Percentiles rank a stretch among this genome's conserved stretches.
These are phyloP conservation scores for Daldinia caldariorum DNA, from an alignment of 495 filamentous ascomycete genomes.

Conservation along the genomic window DNA sequence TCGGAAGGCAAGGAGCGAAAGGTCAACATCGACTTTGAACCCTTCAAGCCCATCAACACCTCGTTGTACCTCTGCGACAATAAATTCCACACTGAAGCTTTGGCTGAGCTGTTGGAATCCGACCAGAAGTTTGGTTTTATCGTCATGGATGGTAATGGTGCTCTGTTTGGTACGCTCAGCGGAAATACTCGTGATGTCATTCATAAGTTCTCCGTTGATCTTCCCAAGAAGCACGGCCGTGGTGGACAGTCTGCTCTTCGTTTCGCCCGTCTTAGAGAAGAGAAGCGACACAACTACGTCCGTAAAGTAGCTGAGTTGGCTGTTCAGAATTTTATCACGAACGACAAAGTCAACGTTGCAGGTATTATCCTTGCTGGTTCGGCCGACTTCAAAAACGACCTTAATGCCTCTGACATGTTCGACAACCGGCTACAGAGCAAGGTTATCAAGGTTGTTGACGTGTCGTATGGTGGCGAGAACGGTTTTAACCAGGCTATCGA, in stretches of 20 bases:
- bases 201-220: conserved; percentile 95
- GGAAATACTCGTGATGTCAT: conserved; percentile 97
- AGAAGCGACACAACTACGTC: conserved; percentile 99
- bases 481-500: conserved; percentile 99
- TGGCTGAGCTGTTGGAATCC: conserved; percentile 95
- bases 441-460: conserved; percentile 98
- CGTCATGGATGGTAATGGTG: conserved; percentile 98
- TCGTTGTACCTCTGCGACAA: conserved; percentile 99
- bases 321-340: conserved; percentile 97
- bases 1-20: conserved; percentile 97
- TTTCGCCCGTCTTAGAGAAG: conserved; percentile 99
- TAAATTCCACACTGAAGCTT: conserved; percentile 98
- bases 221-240: conserved; percentile 99
- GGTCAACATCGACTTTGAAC: conserved; percentile 99
- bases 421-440: conserved; percentile 89
- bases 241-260: conserved; percentile 98
- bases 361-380: conserved; percentile 95
- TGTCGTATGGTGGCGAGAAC: conserved; percentile 98
- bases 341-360: conserved; percentile 96
- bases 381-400: conserved; percentile 99
- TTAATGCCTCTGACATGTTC: conserved; percentile 98
- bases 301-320: conserved; percentile 97
- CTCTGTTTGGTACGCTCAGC: conserved; percentile 93
- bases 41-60: conserved; percentile 99
- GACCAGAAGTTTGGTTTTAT: conserved; percentile 99